A percentile compares a stretch with the other conserved stretches of the same genome.
These are phyloP conservation scores for Scytalidium lignicola DNA, from an alignment of 2,329 filamentous ascomycete genomes.

Conservation along the genomic window DNA sequence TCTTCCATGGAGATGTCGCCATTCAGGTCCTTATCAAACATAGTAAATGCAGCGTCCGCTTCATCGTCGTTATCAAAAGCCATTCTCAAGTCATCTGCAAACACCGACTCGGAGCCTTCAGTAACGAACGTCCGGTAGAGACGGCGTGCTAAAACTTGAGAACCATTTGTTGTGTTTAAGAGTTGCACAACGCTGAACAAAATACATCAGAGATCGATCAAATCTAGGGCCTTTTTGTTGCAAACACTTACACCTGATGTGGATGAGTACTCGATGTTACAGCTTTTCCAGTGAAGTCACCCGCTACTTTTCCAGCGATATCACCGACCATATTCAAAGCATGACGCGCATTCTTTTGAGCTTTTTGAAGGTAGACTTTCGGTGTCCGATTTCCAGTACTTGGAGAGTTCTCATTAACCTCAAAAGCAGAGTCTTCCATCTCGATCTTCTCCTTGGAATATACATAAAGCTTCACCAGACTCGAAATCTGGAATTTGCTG, in stretches of 20 bases:
- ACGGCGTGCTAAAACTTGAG: conserved; percentile 80
- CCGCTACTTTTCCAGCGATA: conserved; percentile 78
- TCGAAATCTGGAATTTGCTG: conserved; percentile 83
- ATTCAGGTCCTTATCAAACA: conserved; percentile 96
- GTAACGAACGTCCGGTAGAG: conserved; percentile 80
- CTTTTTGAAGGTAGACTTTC: conserved; percentile 61
- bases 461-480: conserved; percentile 57
- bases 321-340: conserved; percentile 78
- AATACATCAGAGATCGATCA: conserved; percentile 12
- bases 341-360: conserved; percentile 68
- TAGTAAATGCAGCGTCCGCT: conserved; percentile 79
- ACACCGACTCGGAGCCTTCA: conserved; percentile 71
- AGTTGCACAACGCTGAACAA: conserved; percentile 58
- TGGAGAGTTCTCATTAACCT: conserved; percentile 40
- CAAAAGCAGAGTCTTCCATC: conserved; percentile 72
- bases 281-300: conserved; percentile 79
- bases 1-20: conserved; percentile 96
- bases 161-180: conserved; percentile 64
- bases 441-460: conserved; percentile 59
- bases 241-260: conserved; percentile 56
- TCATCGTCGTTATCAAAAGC: conserved; percentile 82
- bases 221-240: neutral
- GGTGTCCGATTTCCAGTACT: conserved; percentile 59
- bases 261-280: conserved; percentile 69
- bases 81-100: conserved; percentile 68